Conservation (phyloP, 805 yeast genomes). For the Scheffersomyces lignosus region DNA sequence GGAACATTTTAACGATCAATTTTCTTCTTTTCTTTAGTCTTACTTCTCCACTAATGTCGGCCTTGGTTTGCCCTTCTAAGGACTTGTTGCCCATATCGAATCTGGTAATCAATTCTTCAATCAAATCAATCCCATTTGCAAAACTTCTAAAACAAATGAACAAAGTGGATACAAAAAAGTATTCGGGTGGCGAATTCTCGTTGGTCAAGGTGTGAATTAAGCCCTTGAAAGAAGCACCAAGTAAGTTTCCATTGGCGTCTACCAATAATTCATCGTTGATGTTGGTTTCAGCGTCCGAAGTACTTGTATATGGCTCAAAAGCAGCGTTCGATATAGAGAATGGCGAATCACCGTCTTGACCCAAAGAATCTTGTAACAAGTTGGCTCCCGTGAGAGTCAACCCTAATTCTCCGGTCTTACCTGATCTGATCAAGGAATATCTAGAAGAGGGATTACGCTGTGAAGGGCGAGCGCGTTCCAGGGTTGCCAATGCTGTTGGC, state of each 20-base stretch:
- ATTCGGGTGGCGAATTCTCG: conserved; percentile 62
- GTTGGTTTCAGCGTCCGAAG: conserved; percentile 11
- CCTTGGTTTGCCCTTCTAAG: conserved; percentile 7
- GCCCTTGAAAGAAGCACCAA: conserved; percentile 74
- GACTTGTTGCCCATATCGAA: conserved; percentile 52
- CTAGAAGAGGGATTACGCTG: conserved; percentile 30
- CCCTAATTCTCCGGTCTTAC: conserved; percentile 49
- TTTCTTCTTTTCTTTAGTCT: conserved; percentile 60
- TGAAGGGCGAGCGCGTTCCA: conserved; percentile 7
- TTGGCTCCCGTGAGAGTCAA: conserved; percentile 50
- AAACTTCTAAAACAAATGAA: conserved; percentile 75
- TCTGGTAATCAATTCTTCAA: conserved; percentile 65
- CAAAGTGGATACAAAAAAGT: conserved; percentile 69
- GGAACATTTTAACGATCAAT: conserved; percentile 66
- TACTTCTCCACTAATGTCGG: conserved; percentile 27
- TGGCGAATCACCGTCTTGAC: conserved; percentile 22
- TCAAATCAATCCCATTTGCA: conserved; percentile 62
- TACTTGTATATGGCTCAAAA: conserved; percentile 33
- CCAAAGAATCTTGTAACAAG: conserved; percentile 36
- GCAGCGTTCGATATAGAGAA: conserved; percentile 36
- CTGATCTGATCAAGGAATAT: conserved; percentile 52
- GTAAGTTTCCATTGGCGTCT: conserved; percentile 50
- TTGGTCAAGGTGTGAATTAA: conserved; percentile 66
- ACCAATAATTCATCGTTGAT: conserved; percentile 50
- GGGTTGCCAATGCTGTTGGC: conserved; percentile 25